Evolutionary conservation across 129 eudicot genomes (phyloP).

Genomic region (Dittrichia graveolens): DNA sequence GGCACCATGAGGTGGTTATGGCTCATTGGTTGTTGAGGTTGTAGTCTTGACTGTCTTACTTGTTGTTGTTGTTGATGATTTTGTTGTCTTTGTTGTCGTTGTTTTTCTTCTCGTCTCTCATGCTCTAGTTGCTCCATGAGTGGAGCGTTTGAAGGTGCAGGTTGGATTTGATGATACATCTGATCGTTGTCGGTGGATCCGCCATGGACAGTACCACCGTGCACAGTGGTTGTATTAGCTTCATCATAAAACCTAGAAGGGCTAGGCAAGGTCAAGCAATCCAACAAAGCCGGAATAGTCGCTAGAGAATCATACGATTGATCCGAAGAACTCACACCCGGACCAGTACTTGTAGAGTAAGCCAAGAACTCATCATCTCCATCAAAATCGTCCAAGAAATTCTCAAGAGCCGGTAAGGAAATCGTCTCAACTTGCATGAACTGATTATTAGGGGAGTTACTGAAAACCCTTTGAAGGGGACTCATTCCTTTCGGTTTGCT

Average conservation of each 20-base stretch:
- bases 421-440: slow-evolving; percentile 72
- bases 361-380: slow-evolving; percentile 43
- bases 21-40: slow-evolving; percentile 40
- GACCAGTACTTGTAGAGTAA: slow-evolving; percentile 21
- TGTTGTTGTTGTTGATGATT: slow-evolving; percentile 36
- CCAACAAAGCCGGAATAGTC: slow-evolving; percentile 60
- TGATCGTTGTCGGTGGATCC: slow-evolving; percentile 25
- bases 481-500: slow-evolving; percentile 62
- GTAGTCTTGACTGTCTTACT: slow-evolving; percentile 38
- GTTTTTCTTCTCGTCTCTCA: slow-evolving; percentile 69
- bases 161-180: slow-evolving; percentile 35
- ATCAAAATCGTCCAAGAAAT: slow-evolving; percentile 56
- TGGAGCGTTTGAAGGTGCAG: slow-evolving; percentile 38
- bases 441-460: slow-evolving; percentile 71
- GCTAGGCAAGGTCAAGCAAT: slow-evolving; percentile 58
- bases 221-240: slow-evolving; percentile 9
- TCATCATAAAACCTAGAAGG: slow-evolving; percentile 52
- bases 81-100: slow-evolving; percentile 36
- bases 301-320: slow-evolving; percentile 49
- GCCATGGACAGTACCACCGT: slow-evolving; percentile 13
- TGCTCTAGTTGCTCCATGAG: slow-evolving; percentile 59
- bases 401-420: slow-evolving; percentile 61
- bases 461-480: slow-evolving; percentile 62
- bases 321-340: slow-evolving; percentile 28
- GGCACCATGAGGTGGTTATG: slow-evolving; percentile 69